Conservation (phyloP, 768 basidiomycete genomes). For the Tricholoma saponaceum region DNA sequence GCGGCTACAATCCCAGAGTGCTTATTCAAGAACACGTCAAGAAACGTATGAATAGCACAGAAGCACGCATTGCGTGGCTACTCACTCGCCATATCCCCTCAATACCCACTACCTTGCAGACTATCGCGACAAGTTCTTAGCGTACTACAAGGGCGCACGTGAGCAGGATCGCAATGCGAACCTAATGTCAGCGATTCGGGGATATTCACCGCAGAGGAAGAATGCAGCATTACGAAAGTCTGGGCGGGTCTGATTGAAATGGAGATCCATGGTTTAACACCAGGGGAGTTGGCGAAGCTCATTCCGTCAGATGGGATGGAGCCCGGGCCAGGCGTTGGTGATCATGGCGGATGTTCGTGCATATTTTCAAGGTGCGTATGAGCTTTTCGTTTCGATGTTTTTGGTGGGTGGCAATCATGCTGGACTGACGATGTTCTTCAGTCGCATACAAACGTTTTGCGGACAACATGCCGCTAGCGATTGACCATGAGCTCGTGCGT, state of each 20-base stretch:
- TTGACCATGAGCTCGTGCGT: conserved; percentile 53
- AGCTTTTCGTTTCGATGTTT: background rate
- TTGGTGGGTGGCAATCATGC: background rate
- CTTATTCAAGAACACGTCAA: conserved; percentile 50
- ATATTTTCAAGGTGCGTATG: conserved; percentile 62
- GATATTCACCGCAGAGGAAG: conserved; percentile 12
- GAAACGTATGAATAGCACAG: conserved; percentile 32
- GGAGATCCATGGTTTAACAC: conserved; percentile 32
- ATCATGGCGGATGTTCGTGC: conserved; percentile 74
- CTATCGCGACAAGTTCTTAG: conserved; percentile 44
- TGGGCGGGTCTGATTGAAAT: too few relatives aligned
- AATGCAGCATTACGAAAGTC: too few relatives aligned
- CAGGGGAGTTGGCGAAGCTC: conserved; percentile 44
- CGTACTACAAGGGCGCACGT: conserved; percentile 42
- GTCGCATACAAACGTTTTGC: conserved; percentile 58
- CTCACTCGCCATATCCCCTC: conserved; percentile 39
- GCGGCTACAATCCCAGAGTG: too few relatives aligned
- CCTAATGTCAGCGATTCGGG: conserved; percentile 23
- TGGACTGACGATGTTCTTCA: conserved; percentile 24
- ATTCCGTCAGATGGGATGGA: conserved; percentile 50
- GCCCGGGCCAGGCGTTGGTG: conserved; percentile 44
- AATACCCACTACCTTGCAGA: conserved; percentile 46
- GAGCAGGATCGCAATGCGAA: conserved; percentile 24
- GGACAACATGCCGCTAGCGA: conserved; percentile 52
- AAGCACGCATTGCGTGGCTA: conserved; percentile 41